These are phyloP conservation scores for Beta corolliflora DNA, from an alignment of 179 eudicot genomes.

Conservation along the genomic window DNA sequence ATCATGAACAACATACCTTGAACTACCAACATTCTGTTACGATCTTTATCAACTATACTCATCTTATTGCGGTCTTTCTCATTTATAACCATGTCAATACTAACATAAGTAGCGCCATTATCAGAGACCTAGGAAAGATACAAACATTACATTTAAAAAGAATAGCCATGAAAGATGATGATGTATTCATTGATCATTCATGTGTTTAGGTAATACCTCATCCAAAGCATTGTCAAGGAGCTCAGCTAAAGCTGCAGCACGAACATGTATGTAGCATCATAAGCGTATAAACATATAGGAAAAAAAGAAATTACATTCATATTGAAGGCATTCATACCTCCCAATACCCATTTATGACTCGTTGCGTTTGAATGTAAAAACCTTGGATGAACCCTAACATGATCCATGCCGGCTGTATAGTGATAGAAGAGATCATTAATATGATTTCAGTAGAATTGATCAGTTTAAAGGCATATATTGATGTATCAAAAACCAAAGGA, in stretches of 20 bases:
- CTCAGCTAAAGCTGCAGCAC: conserved; percentile 65
- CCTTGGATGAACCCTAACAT: conserved; percentile 67
- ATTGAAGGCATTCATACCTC: conserved; percentile 40
- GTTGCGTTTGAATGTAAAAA: conserved; percentile 89
- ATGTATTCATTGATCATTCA: no score
- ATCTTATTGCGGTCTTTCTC: conserved; percentile 42
- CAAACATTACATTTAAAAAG: not conserved
- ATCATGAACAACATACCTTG: conserved; percentile 47
- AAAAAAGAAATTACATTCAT: not conserved
- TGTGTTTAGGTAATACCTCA: conserved; percentile 42
- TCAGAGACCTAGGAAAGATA: conserved; percentile 39
- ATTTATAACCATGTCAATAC: conserved; percentile 50
- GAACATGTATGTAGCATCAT: not conserved
- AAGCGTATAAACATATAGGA: not conserved
- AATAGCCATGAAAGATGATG: no score
- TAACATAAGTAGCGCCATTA: conserved; percentile 72
- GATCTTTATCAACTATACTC: conserved; percentile 34
- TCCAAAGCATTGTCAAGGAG: conserved; percentile 79
- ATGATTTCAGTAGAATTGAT: not conserved
- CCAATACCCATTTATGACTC: conserved; percentile 81
- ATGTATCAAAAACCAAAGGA: no score
- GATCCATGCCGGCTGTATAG: conserved; percentile 62
- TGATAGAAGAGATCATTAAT: not conserved
- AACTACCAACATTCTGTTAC: conserved; percentile 55
- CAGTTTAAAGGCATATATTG: not conserved